Base-by-base conservation (phyloP, 257 asterid genomes). In the Cruciata laevipes region DNA sequence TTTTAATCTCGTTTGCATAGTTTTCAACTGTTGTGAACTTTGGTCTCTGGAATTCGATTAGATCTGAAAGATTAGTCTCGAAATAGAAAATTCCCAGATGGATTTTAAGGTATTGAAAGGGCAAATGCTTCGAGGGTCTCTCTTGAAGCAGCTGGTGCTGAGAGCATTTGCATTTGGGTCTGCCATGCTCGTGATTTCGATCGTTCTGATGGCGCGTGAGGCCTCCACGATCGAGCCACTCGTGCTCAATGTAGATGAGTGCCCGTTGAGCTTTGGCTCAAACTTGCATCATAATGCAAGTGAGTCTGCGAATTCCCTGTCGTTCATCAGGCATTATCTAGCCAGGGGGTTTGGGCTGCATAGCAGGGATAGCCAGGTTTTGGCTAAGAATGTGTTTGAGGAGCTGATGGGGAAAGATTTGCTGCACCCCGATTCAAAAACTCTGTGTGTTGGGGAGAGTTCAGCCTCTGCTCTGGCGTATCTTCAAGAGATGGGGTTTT, bases 401-500 rank as follows among this genome's bases (percentile, higher is more conserved):
- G 85, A 71, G 72, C 74, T 93, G 70, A 80, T 84, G 85, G 83
- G 69, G 69, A 86, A 74, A 79, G 70, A 81, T 63, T 74, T 86
- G 75, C 72, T 93, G 86, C 85, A 68, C 57, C 75, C 82, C 9
- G 78, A 82, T 73, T 88, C 88, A 18, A 79, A 76, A 68, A 80
- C 91, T 23, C 69, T 93, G 73, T 90, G 95, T 61, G 84, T 90
- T 49, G 97, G 99, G 7, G 84, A 78, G 65, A 84, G 83, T 65
- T 79, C 95, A 1, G 83, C 80, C 68, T 70, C 83, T 8, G 91
- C 87, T 6, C 77, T 80, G 7, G 70, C 75, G 75, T 87, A 82
- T 7, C 68, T 92, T 78, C 86, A 83, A 27, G 90, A 82, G 33
- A 44, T 89, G 80, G 97, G 97, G 17, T 69, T 90, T 24, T 73